Conservation (phyloP, 1,284 basidiomycete species). For the Marasmius sp. region DNA sequence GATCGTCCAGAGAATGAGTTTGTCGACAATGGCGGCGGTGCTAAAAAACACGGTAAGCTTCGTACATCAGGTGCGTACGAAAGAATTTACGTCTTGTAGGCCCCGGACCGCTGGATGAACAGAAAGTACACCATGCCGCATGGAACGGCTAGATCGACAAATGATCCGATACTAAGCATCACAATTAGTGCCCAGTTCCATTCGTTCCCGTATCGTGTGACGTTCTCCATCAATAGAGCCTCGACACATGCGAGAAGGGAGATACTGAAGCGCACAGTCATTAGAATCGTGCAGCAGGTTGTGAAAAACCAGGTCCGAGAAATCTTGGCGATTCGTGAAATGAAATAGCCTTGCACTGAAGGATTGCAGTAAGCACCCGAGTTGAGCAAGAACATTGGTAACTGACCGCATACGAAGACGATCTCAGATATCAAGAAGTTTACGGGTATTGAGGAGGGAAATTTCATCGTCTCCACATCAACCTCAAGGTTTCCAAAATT, state of each 20-base stretch:
- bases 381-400: not conserved
- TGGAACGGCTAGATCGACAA: not conserved
- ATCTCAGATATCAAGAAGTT: not conserved
- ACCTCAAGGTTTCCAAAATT: not conserved
- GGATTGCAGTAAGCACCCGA: not conserved
- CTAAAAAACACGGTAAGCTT: not conserved
- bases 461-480: not conserved
- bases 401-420: not conserved
- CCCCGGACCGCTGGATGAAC: not conserved
- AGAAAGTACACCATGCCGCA: not conserved
- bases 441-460: not conserved
- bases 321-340: not conserved
- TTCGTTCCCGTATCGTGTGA: not conserved
- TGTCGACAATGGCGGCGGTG: not conserved
- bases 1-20: not conserved
- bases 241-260: not conserved
- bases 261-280: not conserved
- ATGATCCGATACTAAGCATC: not conserved
- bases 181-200: not conserved
- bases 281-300: not conserved
- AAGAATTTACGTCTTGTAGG: not conserved
- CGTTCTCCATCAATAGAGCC: not conserved
- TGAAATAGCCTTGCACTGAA: not conserved
- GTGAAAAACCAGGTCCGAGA: not conserved
- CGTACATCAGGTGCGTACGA: not conserved